A percentile compares a stretch with the other conserved stretches of the same genome.
Evolutionary conservation across 495 filamentous ascomycete species (phyloP).

Genomic region (Poronia punctata): DNA sequence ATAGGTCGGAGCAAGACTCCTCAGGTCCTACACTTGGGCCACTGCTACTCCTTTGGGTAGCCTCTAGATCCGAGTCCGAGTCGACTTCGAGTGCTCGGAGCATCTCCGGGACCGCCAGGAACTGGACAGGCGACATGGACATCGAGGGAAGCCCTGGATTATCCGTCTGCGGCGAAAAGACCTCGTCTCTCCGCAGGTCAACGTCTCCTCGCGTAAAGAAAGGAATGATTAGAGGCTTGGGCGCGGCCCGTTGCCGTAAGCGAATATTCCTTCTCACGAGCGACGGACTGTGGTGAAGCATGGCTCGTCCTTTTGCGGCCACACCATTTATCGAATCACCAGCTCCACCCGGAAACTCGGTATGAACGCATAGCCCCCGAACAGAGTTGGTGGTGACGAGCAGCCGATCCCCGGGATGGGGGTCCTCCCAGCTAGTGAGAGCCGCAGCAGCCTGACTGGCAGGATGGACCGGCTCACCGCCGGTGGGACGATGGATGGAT

Average conservation of each 20-base stretch:
- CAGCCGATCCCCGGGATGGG: conserved; percentile 39
- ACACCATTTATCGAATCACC: conserved; percentile 38
- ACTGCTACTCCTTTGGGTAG: conserved; percentile 12
- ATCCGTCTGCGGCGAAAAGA: conserved; percentile 14
- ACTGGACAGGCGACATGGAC: conserved; percentile 15
- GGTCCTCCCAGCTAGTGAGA: conserved; percentile 35
- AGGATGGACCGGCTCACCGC: conserved; percentile 17
- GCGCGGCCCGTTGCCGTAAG: conserved; percentile 16
- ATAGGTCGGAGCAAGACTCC: not conserved
- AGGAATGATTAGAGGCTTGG: conserved; percentile 33
- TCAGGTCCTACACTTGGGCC: conserved; percentile 13
- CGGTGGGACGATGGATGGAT: conserved; percentile 14
- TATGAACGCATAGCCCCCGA: conserved; percentile 25
- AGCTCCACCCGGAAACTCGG: conserved; percentile 4
- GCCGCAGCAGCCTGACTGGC: conserved; percentile 13
- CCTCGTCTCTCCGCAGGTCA: conserved; percentile 7
- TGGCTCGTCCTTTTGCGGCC: conserved; percentile 44
- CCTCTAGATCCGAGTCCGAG: conserved; percentile 28
- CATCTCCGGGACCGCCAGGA: conserved; percentile 12
- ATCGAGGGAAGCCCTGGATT: not conserved
- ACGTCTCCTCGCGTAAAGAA: conserved; percentile 26
- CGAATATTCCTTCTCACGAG: conserved; percentile 21
- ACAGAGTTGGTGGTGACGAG: conserved; percentile 22
- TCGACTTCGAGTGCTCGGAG: conserved; percentile 23
- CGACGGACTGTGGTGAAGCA: conserved; percentile 14